Percentiles rank a stretch among this genome's conserved stretches.
Conservation (phyloP, 257 asterid species). For the Fraxinus excelsior region DNA sequence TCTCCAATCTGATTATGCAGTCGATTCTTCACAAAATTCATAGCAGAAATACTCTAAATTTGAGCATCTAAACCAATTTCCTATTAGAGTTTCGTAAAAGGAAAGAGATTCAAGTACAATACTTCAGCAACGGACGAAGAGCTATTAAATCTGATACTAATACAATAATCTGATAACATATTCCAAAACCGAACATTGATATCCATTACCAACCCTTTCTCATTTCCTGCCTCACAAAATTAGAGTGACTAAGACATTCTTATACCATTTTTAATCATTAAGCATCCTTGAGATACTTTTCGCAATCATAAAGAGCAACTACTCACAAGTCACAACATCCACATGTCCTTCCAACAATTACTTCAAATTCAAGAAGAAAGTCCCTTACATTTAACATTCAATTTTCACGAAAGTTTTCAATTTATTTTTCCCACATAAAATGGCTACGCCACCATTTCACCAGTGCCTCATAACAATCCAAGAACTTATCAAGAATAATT, state of each 20-base stretch:
- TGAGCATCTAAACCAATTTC: too few species aligned
- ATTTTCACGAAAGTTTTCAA: not conserved
- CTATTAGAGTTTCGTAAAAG: not conserved
- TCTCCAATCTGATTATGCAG: too few species aligned
- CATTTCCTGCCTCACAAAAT: not conserved
- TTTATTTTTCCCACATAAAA: not conserved
- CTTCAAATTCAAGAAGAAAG: not conserved
- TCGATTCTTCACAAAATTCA: too few species aligned
- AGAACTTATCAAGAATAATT: conserved; percentile 3
- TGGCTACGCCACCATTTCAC: not conserved
- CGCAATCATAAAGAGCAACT: not conserved
- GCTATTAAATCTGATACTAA: not conserved
- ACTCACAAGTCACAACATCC: not conserved
- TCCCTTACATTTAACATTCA: not conserved
- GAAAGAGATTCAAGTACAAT: not conserved
- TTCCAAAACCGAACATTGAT: not conserved
- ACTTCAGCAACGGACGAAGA: not conserved
- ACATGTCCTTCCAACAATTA: not conserved
- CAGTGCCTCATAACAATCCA: not conserved
- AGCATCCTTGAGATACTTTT: not conserved
- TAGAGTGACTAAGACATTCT: not conserved
- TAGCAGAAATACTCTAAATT: too few species aligned
- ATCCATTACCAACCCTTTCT: not conserved
- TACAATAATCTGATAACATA: not conserved
- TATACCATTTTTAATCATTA: not conserved